Conservation (phyloP, 1,284 basidiomycete genomes). For the Pyrrhoderma noxium region DNA sequence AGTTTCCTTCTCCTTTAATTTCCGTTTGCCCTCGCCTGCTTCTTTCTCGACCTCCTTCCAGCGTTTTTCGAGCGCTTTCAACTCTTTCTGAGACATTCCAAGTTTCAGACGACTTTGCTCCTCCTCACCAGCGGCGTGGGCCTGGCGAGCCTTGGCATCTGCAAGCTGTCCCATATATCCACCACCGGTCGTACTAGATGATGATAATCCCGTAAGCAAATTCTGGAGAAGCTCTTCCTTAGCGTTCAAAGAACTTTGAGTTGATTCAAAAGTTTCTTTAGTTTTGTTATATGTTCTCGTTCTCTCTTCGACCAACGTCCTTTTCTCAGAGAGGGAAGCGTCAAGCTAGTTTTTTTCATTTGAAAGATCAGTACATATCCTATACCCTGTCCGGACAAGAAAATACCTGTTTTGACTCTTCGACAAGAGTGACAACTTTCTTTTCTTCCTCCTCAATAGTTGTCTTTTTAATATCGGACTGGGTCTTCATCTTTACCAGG, state of each 20-base stretch:
- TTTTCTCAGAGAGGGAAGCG: conserved; percentile 48
- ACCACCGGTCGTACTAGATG: conserved; percentile 66
- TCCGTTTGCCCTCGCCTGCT: conserved; percentile 66
- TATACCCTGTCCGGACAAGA: not conserved
- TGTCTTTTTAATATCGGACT: conserved; percentile 77
- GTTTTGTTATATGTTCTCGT: conserved; percentile 58
- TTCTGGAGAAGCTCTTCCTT: conserved; percentile 95
- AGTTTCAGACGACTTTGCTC: conserved; percentile 81
- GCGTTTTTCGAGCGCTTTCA: conserved; percentile 69
- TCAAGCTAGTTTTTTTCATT: conserved; percentile 40
- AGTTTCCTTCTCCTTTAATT: conserved; percentile 52
- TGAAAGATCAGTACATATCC: not conserved
- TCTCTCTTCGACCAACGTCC: conserved; percentile 51
- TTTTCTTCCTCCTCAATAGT: conserved; percentile 78
- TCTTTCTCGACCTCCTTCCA: conserved; percentile 87
- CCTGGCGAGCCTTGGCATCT: conserved; percentile 71
- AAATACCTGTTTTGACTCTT: conserved; percentile 55
- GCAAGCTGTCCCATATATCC: conserved; percentile 97
- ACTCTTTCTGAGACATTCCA: conserved; percentile 73
- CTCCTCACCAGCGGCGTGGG: conserved; percentile 78
- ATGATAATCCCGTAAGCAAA: conserved; percentile 85
- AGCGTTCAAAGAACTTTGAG: conserved; percentile 59
- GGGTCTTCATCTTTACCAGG: conserved; percentile 82
- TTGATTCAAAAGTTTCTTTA: conserved; percentile 66
- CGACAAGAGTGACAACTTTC: conserved; percentile 48